Evolutionary conservation across 768 basidiomycete species (phyloP), one percentile per base, ranked within the genome.

Genomic region (Tulasnella sp.): DNA sequence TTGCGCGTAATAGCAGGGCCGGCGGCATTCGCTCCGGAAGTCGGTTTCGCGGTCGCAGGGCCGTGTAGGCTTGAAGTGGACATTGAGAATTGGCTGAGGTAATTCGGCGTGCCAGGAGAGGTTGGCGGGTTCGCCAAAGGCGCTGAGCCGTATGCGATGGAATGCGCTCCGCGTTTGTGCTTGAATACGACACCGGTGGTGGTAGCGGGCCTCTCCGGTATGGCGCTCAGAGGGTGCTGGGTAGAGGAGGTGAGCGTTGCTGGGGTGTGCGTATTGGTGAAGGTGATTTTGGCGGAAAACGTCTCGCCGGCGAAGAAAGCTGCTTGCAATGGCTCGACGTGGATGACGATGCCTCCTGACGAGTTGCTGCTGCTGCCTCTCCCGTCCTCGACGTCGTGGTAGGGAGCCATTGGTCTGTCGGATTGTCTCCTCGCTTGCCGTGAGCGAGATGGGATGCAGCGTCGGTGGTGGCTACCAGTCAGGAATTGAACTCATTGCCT

Each of bases 261-360:
- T 75, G 83, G 83, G 81, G 82, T 84, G 28, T 86, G 85, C 69
- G 86, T 92, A 85, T 97, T 98, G 75, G 93, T 93, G 86, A 98
- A 96, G 0, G 94, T 93, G 82, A 98, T 92, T 4, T 91, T 93
- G 18, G 94, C 95, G 2, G 92, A 88, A 86, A 97, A 95, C 0
- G 90, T 88, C 86, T 98, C 97, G 80, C 97, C 97, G 0, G 97
- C 95, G 85, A 97, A 98, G 86, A 93, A 98, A 0, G 96, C 94
- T 0, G 95, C 93, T 82, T 96, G 93, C 0, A 93, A 89, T 1
- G 97, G 97, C 0, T 84, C 85, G 76, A 88, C 85, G 9, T 85
- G 85, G 31, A 88, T 81, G 79, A 84, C 82, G n/a, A 87, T 83
- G 72, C 75, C 74, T 11, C 76, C 76, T 11, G 46, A 40, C 2